A percentile compares a stretch with the other conserved stretches of the same genome.
Conservation (phyloP, 805 yeast genomes). For the Kregervanrija pseudodelftensis region DNA sequence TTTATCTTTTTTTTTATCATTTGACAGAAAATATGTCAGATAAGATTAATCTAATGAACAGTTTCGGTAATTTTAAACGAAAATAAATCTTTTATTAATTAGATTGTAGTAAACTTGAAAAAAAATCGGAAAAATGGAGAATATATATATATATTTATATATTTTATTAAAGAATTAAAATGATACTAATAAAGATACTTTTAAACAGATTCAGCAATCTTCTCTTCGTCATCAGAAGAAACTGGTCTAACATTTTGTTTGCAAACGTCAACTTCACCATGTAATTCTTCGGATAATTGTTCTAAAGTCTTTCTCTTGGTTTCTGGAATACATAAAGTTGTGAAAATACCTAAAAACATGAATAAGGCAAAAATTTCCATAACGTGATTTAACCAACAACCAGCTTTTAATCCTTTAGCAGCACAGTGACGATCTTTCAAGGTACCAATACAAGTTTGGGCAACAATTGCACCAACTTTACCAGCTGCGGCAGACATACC, state of each 20-base stretch:
- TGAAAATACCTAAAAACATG: conserved; percentile 72
- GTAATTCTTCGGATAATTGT: conserved; percentile 71
- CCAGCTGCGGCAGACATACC: conserved; percentile 91
- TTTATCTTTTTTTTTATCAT: too few species aligned
- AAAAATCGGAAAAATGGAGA: background rate
- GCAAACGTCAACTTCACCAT: conserved; percentile 58
- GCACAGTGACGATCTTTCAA: conserved; percentile 73
- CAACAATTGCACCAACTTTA: conserved; percentile 88
- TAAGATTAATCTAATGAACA: too few species aligned
- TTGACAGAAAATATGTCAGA: too few species aligned
- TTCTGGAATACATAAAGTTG: conserved; percentile 72
- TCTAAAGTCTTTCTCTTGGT: conserved; percentile 88
- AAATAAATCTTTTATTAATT: too few species aligned
- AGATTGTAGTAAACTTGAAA: too few species aligned
- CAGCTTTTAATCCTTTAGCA: conserved; percentile 33
- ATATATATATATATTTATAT: background rate
- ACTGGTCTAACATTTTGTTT: conserved; percentile 15
- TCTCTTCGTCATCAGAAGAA: conserved; percentile 23
- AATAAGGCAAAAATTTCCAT: conserved; percentile 90
- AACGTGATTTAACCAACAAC: conserved; percentile 85
- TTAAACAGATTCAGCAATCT: conserved; percentile 16
- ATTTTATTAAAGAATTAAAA: background rate
- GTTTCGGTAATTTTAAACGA: too few species aligned
- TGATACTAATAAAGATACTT: background rate
- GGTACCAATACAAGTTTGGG: conserved; percentile 82